A percentile compares a stretch with the other conserved stretches of the same genome.
phyloP scores from a whole-genome alignment of 2,329 filamentous ascomycete species.

The Proliferodiscus dingleyae region DNA sequence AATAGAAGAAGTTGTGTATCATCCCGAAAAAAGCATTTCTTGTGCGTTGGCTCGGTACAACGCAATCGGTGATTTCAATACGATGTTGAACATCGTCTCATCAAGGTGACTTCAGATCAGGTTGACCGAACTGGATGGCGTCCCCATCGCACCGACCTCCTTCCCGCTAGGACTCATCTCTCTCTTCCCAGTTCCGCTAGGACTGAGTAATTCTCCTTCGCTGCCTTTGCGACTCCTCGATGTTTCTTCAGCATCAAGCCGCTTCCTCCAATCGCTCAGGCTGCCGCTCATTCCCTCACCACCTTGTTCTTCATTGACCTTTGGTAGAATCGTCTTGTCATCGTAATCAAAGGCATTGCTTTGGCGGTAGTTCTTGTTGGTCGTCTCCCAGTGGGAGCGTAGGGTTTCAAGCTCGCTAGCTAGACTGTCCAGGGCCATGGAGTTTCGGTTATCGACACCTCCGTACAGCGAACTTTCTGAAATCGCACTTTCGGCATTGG shows the following conservation, averaged over 20 bases:
- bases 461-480: conserved; percentile 54
- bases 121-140: conserved; percentile 14
- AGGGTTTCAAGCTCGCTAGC: conserved; percentile 89
- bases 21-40: too few relatives aligned
- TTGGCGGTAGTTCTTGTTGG: conserved; percentile 89
- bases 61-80: too few relatives aligned
- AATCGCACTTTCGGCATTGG: conserved; percentile 45
- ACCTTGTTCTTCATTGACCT: conserved; percentile 38
- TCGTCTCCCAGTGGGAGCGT: conserved; percentile 89
- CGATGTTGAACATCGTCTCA: too few relatives aligned
- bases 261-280: conserved; percentile 74
- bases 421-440: conserved; percentile 78
- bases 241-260: conserved; percentile 53
- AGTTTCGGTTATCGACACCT: conserved; percentile 50
- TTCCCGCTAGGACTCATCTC: conserved; percentile 29
- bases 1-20: too few relatives aligned
- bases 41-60: too few relatives aligned
- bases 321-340: conserved; percentile 31
- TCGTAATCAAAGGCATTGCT: conserved; percentile 82
- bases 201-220: conserved; percentile 5
- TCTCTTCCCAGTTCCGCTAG: conserved; percentile 12
- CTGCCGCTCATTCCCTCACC: conserved; percentile 60
- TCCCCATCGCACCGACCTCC: conserved; percentile 11
- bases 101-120: conserved; percentile 10
- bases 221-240: conserved; percentile 23